Evolutionary conservation across 2,329 filamentous ascomycete species (phyloP).

Genomic region (Penicillium sp.): DNA sequence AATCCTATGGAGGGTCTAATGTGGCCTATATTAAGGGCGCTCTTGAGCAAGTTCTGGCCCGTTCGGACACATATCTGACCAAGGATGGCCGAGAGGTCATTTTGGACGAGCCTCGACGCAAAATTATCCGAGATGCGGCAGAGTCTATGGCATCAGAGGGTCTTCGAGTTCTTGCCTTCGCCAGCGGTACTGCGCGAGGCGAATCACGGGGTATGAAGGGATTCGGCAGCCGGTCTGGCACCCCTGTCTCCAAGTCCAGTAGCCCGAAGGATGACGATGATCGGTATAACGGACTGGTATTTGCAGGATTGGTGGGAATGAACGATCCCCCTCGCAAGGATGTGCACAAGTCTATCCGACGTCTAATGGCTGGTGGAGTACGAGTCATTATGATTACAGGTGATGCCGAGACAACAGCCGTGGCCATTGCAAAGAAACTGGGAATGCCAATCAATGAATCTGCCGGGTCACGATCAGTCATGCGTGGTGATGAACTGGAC

Average conservation of each 20-base stretch:
- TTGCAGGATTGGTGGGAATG: conserved; percentile 94
- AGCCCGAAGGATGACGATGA: conserved; percentile 61
- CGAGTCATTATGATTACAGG: conserved; percentile 99
- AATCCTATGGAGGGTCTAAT: conserved; percentile 61
- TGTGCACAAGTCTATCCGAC: conserved; percentile 83
- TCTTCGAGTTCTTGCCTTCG: conserved; percentile 87
- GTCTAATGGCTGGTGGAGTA: conserved; percentile 89
- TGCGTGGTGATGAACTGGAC: conserved; percentile 91
- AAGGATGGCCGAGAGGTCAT: conserved; percentile 83
- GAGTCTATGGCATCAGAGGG: conserved; percentile 87
- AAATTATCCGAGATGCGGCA: conserved; percentile 75
- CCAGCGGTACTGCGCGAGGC: conserved; percentile 71
- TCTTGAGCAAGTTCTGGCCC: conserved; percentile 78
- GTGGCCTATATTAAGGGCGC: conserved; percentile 95
- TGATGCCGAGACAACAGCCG: conserved; percentile 89
- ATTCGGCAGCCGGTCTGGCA: conserved; percentile 56
- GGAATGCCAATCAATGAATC: conserved; percentile 78
- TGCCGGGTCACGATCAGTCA: conserved; percentile 61
- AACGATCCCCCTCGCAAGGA: conserved; percentile 91
- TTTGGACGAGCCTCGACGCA: conserved; percentile 71
- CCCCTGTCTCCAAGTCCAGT: conserved; percentile 33
- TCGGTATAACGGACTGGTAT: conserved; percentile 77
- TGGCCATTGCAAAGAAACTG: conserved; percentile 92
- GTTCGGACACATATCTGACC: conserved; percentile 88
- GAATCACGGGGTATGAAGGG: conserved; percentile 44